Evolutionary conservation across 768 basidiomycete genomes (phyloP).

Genomic region (Macrocybe gigantea): DNA sequence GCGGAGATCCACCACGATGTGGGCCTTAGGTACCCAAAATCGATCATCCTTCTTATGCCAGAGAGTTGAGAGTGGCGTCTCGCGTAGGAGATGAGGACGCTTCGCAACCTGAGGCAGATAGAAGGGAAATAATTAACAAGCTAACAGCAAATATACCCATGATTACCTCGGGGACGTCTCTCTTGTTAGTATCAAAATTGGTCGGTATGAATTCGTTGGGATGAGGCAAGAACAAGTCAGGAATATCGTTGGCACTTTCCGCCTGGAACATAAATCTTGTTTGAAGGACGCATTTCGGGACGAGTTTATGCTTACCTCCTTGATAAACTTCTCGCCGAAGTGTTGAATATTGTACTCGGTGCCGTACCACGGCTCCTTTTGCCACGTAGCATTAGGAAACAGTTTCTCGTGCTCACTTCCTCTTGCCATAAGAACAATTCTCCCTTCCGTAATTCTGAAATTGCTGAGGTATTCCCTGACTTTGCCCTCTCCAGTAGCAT

Average conservation of each 20-base stretch:
- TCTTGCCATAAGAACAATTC: conserved; percentile 78
- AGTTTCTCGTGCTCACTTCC: conserved; percentile 53
- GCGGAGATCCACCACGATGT: conserved; percentile 67
- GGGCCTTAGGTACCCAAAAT: conserved; percentile 93
- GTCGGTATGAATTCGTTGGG: conserved; percentile 91
- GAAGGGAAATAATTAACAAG: neutral
- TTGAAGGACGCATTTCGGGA: neutral
- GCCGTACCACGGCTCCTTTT: conserved; percentile 87
- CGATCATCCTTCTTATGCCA: conserved; percentile 98
- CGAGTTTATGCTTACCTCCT: conserved; percentile 30
- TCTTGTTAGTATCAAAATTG: conserved; percentile 79
- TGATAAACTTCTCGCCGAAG: conserved; percentile 58
- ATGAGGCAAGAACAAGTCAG: conserved; percentile 71
- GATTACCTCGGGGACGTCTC: conserved; percentile 53
- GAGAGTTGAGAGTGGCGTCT: conserved; percentile 65
- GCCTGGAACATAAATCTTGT: conserved; percentile 37
- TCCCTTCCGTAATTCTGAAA: conserved; percentile 52
- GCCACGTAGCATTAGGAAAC: conserved; percentile 44
- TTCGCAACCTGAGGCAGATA: conserved; percentile 19
- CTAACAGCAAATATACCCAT: conserved; percentile 4
- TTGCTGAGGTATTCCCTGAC: conserved; percentile 57
- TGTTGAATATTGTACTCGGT: conserved; percentile 79
- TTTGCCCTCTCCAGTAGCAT: conserved; percentile 36
- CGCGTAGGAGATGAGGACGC: conserved; percentile 69
- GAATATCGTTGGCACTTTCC: conserved; percentile 52